Evolutionary conservation across 169 alveolate species (phyloP).

Genomic region (Eimeria sp.): DNA sequence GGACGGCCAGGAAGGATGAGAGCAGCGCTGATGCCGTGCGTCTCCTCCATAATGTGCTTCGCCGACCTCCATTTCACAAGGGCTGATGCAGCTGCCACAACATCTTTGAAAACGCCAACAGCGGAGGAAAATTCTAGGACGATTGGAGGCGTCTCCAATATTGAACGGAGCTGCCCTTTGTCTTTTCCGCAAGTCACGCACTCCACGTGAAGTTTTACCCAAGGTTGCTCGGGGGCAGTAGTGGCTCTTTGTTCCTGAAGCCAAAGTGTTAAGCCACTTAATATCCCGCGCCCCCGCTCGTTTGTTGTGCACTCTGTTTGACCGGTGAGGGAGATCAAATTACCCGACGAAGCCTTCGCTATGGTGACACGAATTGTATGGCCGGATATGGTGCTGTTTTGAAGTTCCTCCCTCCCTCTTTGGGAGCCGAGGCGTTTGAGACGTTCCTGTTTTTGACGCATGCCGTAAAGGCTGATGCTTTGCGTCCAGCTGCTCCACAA

Average conservation of each 20-base stretch:
- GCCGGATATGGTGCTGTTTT: not conserved
- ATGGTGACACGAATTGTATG: constrained; percentile 7
- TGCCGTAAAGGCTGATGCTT: not conserved
- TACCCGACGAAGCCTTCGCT: constrained; percentile 34
- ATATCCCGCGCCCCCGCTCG: constrained; percentile 14
- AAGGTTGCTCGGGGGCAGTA: not conserved
- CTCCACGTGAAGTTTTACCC: constrained; percentile 47
- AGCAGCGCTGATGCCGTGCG: constrained; percentile 8
- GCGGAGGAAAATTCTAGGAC: not conserved
- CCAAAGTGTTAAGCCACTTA: constrained; percentile 39
- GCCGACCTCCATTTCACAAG: constrained; percentile 8
- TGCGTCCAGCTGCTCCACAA: constrained; percentile 56
- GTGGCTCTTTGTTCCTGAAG: constrained; percentile 46
- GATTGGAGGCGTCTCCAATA: constrained; percentile 13
- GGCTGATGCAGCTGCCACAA: constrained; percentile 2
- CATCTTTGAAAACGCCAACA: constrained; percentile 37
- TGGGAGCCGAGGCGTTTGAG: not conserved
- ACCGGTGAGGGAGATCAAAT: constrained; percentile 5
- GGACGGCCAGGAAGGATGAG: constrained; percentile 62
- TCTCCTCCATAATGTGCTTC: not conserved
- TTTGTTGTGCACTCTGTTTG: not conserved
- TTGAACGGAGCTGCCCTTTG: not conserved
- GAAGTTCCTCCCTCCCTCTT: not conserved
- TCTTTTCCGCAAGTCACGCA: not conserved
- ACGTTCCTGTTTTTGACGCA: not conserved